Base-by-base conservation (phyloP, 2,329 filamentous ascomycete species). In the Penicillium sumatraense region DNA sequence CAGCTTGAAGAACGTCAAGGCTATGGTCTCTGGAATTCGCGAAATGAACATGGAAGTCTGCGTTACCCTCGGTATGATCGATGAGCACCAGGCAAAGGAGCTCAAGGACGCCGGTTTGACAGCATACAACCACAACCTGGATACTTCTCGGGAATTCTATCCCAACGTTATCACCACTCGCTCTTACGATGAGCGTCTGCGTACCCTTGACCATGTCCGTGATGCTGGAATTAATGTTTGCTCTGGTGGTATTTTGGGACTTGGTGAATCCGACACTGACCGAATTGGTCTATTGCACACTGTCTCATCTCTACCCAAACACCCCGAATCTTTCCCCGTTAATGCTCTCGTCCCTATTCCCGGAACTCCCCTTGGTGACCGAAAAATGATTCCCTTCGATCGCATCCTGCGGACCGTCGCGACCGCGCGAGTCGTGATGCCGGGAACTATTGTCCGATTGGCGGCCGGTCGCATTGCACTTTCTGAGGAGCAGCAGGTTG, bases 41-140 rank as follows among this genome's bases (percentile, higher is more conserved):
- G 88, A 76, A 1, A 82, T 96, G 82, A 90, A 88, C 45, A 93
- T 96, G 90, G 92, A 96, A 74, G 88, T 87, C 7, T 96, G 92
- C 72, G 92, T 96, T n/a, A 96, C 92, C 1, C 82, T 96, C 18
- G 92, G 92, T 64, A 96, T 96, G 92, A 91, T 96, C 65, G 90
- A 96, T 73, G 83, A 81, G 5, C 80, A 82, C 62, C 91, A 96
- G 79, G 92, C 92, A 24, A 84, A 84, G 68, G 89, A 95, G 77
- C 83, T 96, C 61, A 92, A 91, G 71, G 86, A 86, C 2, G 92
- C 91, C 0, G 92, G 92, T 0, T 76, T 96, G 66, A 96, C 92
- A 14, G 92, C 92, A 0, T 96, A 96, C 76, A 96, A 96, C 77
- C 92, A 96, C 81, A 96, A 96, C 71, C 83, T 96, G 61, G 92